Evolutionary conservation across 495 filamentous ascomycete genomes (phyloP).

Genomic region (Aspergillus wentii): DNA sequence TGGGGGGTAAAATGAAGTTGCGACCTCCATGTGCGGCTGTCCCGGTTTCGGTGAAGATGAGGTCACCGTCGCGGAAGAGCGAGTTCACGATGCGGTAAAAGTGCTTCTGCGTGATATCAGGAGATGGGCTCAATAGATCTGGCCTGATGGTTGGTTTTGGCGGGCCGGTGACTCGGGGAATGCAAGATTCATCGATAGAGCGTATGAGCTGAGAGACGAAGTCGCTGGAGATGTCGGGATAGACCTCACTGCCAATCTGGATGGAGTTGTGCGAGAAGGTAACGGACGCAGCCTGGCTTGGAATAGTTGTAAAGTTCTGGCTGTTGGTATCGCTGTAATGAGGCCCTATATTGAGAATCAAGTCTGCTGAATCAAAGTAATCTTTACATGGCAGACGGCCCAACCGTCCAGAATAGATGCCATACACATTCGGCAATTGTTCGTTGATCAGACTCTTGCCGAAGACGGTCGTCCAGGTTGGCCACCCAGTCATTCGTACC

Average conservation of each 20-base stretch:
- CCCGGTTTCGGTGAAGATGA: slow-evolving; percentile 38
- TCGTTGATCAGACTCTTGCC: slow-evolving; percentile 38
- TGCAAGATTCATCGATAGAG: slow-evolving; percentile 14
- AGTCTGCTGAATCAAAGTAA: slow-evolving; percentile 27
- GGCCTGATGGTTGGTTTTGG: slow-evolving; percentile 10
- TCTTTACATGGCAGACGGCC: slow-evolving; percentile 15
- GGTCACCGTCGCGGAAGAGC: slow-evolving; percentile 29
- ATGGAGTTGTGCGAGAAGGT: slow-evolving; percentile 22
- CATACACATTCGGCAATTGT: slow-evolving; percentile 26
- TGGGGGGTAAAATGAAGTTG: slow-evolving; percentile 21
- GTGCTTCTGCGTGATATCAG: slow-evolving; percentile 20
- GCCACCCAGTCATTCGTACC: slow-evolving; percentile 22
- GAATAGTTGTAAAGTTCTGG: slow-evolving; percentile 22
- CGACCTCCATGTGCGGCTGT: slow-evolving; percentile 31
- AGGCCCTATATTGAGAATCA: slow-evolving; percentile 28
- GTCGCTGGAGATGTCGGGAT: slow-evolving; percentile 16
- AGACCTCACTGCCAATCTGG: slow-evolving; percentile 22
- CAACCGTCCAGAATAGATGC: slow-evolving; percentile 26
- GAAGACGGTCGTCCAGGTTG: slow-evolving; percentile 27
- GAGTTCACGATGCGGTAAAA: slow-evolving; percentile 26
- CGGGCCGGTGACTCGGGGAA: slow-evolving; percentile 5
- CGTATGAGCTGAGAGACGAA: slow-evolving; percentile 16
- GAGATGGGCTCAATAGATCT: slow-evolving; percentile 3
- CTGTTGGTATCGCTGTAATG: slow-evolving; percentile 36
- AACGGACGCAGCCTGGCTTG: slow-evolving; percentile 21